Percentiles rank a stretch among this genome's conserved stretches.
Conservation (phyloP, 179 eudicot genomes). For the Sideroxylon spinosum region DNA sequence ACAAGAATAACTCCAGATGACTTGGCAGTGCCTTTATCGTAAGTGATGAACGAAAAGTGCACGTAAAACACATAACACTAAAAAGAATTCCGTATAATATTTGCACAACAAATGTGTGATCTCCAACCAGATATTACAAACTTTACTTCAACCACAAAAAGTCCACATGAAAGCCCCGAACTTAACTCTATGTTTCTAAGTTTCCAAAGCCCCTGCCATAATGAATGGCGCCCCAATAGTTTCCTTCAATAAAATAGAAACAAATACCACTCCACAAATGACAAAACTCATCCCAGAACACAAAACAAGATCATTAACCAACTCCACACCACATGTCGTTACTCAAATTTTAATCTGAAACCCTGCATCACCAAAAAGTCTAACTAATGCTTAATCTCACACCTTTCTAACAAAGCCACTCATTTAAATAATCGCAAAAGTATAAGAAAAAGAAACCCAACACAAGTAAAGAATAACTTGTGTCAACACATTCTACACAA, state of each 20-base stretch:
- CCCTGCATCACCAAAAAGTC: background rate
- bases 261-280: background rate
- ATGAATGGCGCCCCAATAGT: background rate
- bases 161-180: background rate
- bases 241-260: background rate
- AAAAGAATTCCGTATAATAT: background rate
- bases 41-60: background rate
- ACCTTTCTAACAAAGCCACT: background rate
- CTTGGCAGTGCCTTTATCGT: background rate
- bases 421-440: background rate
- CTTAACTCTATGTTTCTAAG: background rate
- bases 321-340: background rate
- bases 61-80: background rate
- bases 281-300: background rate
- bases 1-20: background rate
- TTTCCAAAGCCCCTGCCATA: background rate
- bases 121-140: background rate
- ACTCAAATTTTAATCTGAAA: background rate
- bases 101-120: too few species aligned
- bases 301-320: background rate
- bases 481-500: background rate
- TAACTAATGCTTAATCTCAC: background rate
- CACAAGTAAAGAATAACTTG: background rate
- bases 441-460: background rate
- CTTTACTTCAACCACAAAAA: background rate